A percentile compares a stretch with the other conserved stretches of the same genome.
These are phyloP conservation scores for Globisporangium parvum DNA, from an alignment of 352 stramenopile species.

Conservation along the genomic window DNA sequence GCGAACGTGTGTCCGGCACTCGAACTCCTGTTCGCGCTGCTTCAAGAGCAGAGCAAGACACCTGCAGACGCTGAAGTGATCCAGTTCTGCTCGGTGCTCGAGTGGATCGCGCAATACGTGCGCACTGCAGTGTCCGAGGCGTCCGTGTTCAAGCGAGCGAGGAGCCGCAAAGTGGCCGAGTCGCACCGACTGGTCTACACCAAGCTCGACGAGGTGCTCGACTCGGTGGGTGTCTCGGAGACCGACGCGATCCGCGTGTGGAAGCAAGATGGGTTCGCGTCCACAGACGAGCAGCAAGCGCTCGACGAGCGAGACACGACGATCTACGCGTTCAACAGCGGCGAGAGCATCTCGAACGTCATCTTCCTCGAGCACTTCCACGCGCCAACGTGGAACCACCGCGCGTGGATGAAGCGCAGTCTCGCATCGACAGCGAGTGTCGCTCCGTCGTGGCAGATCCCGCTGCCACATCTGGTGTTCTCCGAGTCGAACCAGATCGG, in stretches of 20 bases:
- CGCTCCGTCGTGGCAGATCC: background rate
- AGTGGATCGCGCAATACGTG: background rate
- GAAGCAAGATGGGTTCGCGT: background rate
- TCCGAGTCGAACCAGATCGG: background rate
- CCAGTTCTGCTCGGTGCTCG: background rate
- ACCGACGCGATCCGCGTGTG: slow-evolving; percentile 1
- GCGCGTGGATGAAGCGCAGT: background rate
- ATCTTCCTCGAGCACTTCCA: background rate
- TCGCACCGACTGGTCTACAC: background rate
- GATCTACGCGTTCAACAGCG: no score
- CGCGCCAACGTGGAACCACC: background rate
- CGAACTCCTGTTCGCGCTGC: background rate
- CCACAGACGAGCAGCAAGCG: no score
- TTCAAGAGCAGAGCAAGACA: background rate
- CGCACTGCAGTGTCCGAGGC: slow-evolving; percentile 2
- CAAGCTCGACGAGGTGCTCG: background rate
- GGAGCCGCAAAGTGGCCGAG: slow-evolving; percentile 1
- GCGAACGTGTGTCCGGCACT: slow-evolving; percentile 1
- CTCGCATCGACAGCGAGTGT: background rate
- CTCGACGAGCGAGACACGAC: no score
- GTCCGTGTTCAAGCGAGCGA: background rate
- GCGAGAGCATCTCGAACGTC: background rate
- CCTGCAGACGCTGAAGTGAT: background rate
- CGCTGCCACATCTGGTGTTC: background rate
- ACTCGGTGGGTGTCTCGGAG: background rate